A percentile compares a stretch with the other conserved stretches of the same genome.
phyloP scores from a whole-genome alignment of 495 filamentous ascomycete genomes.

The Tricharina praecox region DNA sequence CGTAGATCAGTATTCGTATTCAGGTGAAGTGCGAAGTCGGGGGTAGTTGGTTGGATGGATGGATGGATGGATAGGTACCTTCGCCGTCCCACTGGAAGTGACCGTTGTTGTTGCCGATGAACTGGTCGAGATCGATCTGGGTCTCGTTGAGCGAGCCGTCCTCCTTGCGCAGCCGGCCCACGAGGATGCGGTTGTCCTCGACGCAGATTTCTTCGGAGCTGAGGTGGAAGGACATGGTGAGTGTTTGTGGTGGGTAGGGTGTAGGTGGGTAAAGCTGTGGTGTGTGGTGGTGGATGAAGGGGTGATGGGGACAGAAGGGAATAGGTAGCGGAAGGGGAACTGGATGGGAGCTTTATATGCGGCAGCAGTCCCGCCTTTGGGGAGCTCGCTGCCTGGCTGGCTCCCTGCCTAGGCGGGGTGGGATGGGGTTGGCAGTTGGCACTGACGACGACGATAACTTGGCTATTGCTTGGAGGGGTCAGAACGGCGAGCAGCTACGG shows the following conservation, averaged over 20 bases:
- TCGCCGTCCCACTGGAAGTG: slow-evolving; percentile 30
- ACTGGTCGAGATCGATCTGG: slow-evolving; percentile 25
- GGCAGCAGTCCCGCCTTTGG: no score
- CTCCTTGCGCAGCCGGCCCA: slow-evolving; percentile 12
- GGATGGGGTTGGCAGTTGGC: no score
- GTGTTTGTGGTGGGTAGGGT: no score
- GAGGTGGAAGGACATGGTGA: slow-evolving; percentile 31
- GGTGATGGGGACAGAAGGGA: neutral
- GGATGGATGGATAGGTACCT: neutral
- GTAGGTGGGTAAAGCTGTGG: no score
- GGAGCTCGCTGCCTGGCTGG: no score
- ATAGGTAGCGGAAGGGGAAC: neutral
- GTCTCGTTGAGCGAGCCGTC: slow-evolving; percentile 24
- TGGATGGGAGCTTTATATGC: neutral
- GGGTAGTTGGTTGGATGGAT: neutral
- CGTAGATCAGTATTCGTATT: neutral
- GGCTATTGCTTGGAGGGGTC: no score
- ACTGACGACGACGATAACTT: no score
- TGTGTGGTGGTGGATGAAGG: neutral
- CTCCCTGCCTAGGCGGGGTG: no score
- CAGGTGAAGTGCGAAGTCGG: neutral
- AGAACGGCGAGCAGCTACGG: no score
- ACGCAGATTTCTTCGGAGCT: slow-evolving; percentile 24
- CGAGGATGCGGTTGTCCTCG: slow-evolving; percentile 26
- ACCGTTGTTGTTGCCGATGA: slow-evolving; percentile 32